Evolutionary conservation across 148 eudicot species (phyloP).

Genomic region (Polygonum aviculare): DNA sequence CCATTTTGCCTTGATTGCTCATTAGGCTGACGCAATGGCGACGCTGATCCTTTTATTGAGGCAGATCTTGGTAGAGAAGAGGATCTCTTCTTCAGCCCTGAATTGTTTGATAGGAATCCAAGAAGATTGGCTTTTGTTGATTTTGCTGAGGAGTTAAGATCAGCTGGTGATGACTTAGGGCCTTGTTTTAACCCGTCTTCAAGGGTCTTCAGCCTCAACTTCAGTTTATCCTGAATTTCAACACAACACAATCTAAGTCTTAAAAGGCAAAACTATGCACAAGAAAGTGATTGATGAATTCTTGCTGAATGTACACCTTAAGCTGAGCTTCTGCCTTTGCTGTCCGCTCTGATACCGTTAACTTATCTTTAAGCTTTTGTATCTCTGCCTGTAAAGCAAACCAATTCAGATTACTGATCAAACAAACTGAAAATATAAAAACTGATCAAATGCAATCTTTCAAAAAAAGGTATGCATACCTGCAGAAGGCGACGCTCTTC

Average conservation of each 20-base stretch:
- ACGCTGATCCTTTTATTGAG: conserved; percentile 16
- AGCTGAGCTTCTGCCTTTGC: conserved; percentile 85
- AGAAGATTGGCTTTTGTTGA: conserved; percentile 33
- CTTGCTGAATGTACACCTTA: conserved; percentile 37
- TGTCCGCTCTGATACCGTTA: conserved; percentile 69
- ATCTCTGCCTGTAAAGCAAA: conserved; percentile 58
- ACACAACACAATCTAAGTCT: neutral
- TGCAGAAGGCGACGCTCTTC: conserved; percentile 76
- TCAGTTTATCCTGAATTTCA: conserved; percentile 60
- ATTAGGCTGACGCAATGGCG: conserved; percentile 26
- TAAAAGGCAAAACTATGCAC: neutral
- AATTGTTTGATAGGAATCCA: conserved; percentile 48
- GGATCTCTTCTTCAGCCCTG: conserved; percentile 45
- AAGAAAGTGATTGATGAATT: neutral
- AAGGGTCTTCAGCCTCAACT: conserved; percentile 67
- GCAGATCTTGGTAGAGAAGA: conserved; percentile 65
- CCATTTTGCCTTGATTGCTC: conserved; percentile 28
- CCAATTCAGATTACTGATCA: neutral
- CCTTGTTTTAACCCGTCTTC: conserved; percentile 66
- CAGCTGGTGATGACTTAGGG: conserved; percentile 16
- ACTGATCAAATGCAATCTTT: neutral
- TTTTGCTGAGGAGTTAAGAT: conserved; percentile 28
- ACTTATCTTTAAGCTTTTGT: conserved; percentile 68
- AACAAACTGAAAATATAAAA: neutral
- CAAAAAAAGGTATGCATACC: conserved; percentile 28